Conservation (phyloP, 352 stramenopile genomes). For the Globisporangium splendens region DNA sequence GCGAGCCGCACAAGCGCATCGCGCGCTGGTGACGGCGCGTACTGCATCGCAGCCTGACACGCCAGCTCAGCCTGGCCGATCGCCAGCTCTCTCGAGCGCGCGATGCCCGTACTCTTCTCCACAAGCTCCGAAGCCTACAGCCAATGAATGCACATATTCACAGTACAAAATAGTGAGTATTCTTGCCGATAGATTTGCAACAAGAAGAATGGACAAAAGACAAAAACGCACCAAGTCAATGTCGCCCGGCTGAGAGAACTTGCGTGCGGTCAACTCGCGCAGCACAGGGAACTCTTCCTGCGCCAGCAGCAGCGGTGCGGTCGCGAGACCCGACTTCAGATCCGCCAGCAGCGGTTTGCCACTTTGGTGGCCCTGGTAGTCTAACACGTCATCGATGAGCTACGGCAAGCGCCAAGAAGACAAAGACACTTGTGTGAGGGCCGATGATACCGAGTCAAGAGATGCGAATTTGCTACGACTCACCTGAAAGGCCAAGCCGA, state of each 20-base stretch:
- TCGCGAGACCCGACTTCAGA: constrained; percentile 94
- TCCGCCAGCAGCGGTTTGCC: constrained; percentile 96
- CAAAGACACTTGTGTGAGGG: background rate
- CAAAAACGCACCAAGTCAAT: constrained; percentile 75
- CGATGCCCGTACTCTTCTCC: constrained; percentile 90
- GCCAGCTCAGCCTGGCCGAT: constrained; percentile 95
- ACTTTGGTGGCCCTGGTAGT: constrained; percentile 94
- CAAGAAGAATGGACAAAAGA: too few relatives aligned
- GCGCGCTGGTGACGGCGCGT: constrained; percentile 74
- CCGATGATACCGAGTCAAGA: too few relatives aligned
- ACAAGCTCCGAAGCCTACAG: constrained; percentile 82
- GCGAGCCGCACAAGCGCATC: constrained; percentile 86
- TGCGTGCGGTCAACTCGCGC: constrained; percentile 85
- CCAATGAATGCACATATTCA: constrained; percentile 7
- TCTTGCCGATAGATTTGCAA: too few relatives aligned
- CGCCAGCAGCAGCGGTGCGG: constrained; percentile 96
- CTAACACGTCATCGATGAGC: constrained; percentile 98
- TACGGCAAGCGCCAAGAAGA: constrained; percentile 17
- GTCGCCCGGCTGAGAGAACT: constrained; percentile 91
- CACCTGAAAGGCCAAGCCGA: constrained; percentile 98
- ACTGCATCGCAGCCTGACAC: constrained; percentile 89
- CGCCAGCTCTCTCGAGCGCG: constrained; percentile 93
- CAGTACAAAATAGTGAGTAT: constrained; percentile 7
- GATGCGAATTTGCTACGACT: background rate
- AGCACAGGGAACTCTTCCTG: constrained; percentile 92